A percentile compares a stretch with the other conserved stretches of the same genome.
Evolutionary conservation across 495 filamentous ascomycete genomes (phyloP).

Genomic region (Podospora australis): DNA sequence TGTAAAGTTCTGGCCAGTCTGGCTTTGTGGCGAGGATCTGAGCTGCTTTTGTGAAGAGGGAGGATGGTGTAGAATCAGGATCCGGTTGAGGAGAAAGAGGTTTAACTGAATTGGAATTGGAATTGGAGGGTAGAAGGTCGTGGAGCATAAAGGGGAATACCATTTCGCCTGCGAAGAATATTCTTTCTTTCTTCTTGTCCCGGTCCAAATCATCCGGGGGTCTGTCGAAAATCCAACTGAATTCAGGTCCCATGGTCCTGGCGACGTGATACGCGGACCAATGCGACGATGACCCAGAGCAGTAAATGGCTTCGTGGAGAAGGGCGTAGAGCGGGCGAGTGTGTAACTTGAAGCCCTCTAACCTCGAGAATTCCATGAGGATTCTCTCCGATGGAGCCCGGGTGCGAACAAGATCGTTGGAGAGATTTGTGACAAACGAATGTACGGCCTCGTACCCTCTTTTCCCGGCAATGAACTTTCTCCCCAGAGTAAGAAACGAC

Average conservation of each 20-base stretch:
- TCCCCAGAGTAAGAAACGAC: conserved; percentile 67
- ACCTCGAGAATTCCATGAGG: conserved; percentile 44
- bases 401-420: conserved; percentile 38
- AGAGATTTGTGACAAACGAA: conserved; percentile 43
- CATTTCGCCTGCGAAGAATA: conserved; percentile 89
- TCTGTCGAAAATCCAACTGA: too few relatives aligned
- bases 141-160: conserved; percentile 58
- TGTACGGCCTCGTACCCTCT: conserved; percentile 59
- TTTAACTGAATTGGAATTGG: too few relatives aligned
- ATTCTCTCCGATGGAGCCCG: conserved; percentile 49
- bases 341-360: conserved; percentile 14
- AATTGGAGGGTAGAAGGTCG: too few relatives aligned
- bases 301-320: conserved; percentile 26
- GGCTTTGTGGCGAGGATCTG: conserved; percentile 55
- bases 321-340: conserved; percentile 21
- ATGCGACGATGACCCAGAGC: conserved; percentile 3
- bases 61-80: conserved; percentile 15
- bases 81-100: too few relatives aligned
- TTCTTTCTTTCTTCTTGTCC: conserved; percentile 33
- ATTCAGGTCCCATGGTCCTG: too few relatives aligned
- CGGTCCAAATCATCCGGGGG: conserved; percentile 31
- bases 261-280: conserved; percentile 44
- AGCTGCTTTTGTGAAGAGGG: conserved; percentile 60
- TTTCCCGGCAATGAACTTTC: conserved; percentile 61
- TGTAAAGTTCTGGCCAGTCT: conserved; percentile 70